These are phyloP conservation scores for Phytophthora ramorum DNA, from an alignment of 352 stramenopile species.

Conservation along the genomic window DNA sequence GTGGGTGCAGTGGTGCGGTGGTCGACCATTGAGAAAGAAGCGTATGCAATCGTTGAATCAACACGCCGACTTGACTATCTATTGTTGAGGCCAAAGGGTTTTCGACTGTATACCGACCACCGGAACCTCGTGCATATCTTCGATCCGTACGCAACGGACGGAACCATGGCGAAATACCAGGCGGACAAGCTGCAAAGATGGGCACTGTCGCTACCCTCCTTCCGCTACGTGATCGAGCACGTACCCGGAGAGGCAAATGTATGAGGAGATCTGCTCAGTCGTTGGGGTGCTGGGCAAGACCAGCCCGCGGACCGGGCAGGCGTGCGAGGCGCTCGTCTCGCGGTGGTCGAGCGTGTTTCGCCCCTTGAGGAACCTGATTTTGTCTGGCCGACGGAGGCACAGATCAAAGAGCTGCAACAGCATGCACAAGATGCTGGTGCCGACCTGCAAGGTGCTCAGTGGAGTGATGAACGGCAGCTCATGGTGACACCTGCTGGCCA, in stretches of 20 bases:
- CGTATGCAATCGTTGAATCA: conserved; percentile 2
- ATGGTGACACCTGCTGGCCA: too few species aligned
- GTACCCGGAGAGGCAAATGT: background rate
- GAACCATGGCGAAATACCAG: background rate
- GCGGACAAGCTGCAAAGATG: conserved; percentile 3
- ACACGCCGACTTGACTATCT: conserved; percentile 7
- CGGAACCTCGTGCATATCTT: conserved; percentile 23
- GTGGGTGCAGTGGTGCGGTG: conserved; percentile 1
- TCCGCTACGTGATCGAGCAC: conserved; percentile 24
- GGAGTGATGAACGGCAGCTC: too few species aligned
- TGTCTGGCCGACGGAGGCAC: background rate
- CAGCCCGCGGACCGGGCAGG: background rate
- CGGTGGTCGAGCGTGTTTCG: background rate
- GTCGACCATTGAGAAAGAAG: conserved; percentile 23
- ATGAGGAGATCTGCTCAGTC: conserved; percentile 6
- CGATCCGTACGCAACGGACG: background rate
- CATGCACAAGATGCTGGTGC: too few species aligned
- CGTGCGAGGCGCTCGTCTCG: background rate
- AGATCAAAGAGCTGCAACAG: too few species aligned
- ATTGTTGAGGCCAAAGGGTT: conserved; percentile 6
- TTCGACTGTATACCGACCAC: conserved; percentile 24
- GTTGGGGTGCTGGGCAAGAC: background rate
- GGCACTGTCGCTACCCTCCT: background rate
- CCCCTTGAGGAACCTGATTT: background rate
- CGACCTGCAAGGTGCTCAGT: too few species aligned